Evolutionary conservation across 345 rosid genomes (phyloP), one percentile per base, ranked within the genome.

Genomic region (Aurinia saxatilis): DNA sequence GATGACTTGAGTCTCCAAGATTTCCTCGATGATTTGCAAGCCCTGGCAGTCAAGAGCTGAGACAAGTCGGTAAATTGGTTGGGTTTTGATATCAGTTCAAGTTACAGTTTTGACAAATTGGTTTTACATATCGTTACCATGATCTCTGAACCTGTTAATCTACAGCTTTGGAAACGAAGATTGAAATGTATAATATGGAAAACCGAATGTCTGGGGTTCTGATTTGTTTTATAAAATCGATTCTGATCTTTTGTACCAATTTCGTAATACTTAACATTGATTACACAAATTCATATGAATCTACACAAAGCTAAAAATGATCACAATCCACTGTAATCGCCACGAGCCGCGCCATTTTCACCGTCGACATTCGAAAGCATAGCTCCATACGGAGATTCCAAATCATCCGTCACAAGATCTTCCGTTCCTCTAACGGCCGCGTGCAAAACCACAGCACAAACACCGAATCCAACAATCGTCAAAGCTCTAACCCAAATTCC

Each of bases 1-100:
- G 99, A 93, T 78, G 97, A 93, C 68, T 60, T 87, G 61, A 81
- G 97, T 77, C 78, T 93, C 79, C 84, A 93, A 78, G 96, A 78
- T 51, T 93, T 93, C 63, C 74, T 93, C 7, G 84, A 83, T 50
- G 89, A 87, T 63, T 73, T 93, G 76, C 96, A 93, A 74, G 48
- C 84, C 49, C 80, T 92, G 46, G 95, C 97, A 0, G 98, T 92
- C 36, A 85, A 78, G 71, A 68, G 61, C 41, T 87, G 68, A 69
- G 46, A 39, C 54, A 41, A 44, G 35, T 27, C 17, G 5, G 56
- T 27, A 10, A 6, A 47, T 17, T 36, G 45, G 16, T 34, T 60
- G 6, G 45, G n/a, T 6, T 53, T 40, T 7, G 10, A 16, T 40
- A 49, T 2, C 29, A 51, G 50, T 51, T 37, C 2, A 2, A n/a